Evolutionary conservation across 2,329 filamentous ascomycete species (phyloP), one percentile per base, ranked within the genome.

Genomic region (Ilyonectria mors-panacis): DNA sequence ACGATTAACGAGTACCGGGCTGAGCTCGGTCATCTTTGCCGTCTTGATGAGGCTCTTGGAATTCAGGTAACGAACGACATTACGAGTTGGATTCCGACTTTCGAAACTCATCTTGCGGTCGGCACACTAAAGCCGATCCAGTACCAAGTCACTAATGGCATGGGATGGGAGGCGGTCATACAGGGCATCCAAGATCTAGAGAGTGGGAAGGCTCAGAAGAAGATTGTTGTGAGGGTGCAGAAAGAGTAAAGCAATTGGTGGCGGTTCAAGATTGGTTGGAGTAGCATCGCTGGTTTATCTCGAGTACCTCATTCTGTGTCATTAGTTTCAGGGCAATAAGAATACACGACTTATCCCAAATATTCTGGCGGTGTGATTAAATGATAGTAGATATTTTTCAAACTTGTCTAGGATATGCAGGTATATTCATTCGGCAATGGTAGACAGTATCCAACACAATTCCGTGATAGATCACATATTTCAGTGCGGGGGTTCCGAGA

Each of bases 131-230:
- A 63, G 21, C 72, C 76, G 2, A 59, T 78, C 8, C 71, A 75
- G 10, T 67, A 73, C 53, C 54, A 76, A 13, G 51, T 75, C 10
- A 59, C 64, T 9, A 60, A 73, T 17, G 75, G 71, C 0, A 26
- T 59, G 2, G 77, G 77, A 1, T 79, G 75, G 76, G 73, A 76
- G 2, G 70, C 73, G 17, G 62, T 73, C 5, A 76, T 72, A 0
- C 59, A 76, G 21, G 69, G 61, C 2, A 69, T 72, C 4, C 67
- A 73, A 5, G 69, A 75, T 7, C 39, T 71, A 9, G 62, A 73
- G 33, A 9, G 33, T 3, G 76, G 77, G 1, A 73, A 76, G 59
- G 42, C 63, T 9, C 56, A 51, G 1, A 79, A 77, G 66, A 78
- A 78, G 69, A 63, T 77, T 37, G 72, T 78, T 10, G 74, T 77